phyloP scores from a whole-genome alignment of 805 yeast species.

The Danielia reshetovae region DNA sequence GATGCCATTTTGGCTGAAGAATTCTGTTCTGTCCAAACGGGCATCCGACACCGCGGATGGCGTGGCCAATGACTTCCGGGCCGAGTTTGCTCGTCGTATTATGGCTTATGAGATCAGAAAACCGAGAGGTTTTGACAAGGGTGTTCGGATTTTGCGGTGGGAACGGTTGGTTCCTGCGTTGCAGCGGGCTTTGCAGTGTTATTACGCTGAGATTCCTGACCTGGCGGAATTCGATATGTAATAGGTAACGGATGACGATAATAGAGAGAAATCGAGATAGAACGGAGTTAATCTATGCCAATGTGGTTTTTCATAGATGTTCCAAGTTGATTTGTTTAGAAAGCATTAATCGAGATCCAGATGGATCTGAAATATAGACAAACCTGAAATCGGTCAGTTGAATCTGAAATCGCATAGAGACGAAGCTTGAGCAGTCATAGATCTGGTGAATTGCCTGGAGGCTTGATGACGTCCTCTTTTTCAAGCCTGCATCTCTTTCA shows the following conservation, averaged over 20 bases:
- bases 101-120: conserved; percentile 60
- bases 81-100: conserved; percentile 59
- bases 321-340: too few relatives aligned
- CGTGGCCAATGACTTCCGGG: conserved; percentile 31
- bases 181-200: conserved; percentile 60
- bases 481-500: too few relatives aligned
- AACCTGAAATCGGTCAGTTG: too few relatives aligned
- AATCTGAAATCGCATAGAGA: too few relatives aligned
- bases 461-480: too few relatives aligned
- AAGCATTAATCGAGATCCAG: too few relatives aligned
- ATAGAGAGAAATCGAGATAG: background rate
- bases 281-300: too few relatives aligned
- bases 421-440: too few relatives aligned
- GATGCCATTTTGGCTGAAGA: conserved; percentile 65
- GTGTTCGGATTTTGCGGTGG: conserved; percentile 61
- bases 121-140: conserved; percentile 68
- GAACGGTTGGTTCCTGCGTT: conserved; percentile 56
- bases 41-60: conserved; percentile 17
- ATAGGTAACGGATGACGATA: background rate
- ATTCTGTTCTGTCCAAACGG: conserved; percentile 48
- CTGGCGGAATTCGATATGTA: background rate
- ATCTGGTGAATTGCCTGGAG: too few relatives aligned
- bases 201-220: conserved; percentile 54
- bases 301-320: too few relatives aligned
- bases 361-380: too few relatives aligned